phyloP scores from a whole-genome alignment of 2,329 filamentous ascomycete genomes.

The Ceratocystis papillata region DNA sequence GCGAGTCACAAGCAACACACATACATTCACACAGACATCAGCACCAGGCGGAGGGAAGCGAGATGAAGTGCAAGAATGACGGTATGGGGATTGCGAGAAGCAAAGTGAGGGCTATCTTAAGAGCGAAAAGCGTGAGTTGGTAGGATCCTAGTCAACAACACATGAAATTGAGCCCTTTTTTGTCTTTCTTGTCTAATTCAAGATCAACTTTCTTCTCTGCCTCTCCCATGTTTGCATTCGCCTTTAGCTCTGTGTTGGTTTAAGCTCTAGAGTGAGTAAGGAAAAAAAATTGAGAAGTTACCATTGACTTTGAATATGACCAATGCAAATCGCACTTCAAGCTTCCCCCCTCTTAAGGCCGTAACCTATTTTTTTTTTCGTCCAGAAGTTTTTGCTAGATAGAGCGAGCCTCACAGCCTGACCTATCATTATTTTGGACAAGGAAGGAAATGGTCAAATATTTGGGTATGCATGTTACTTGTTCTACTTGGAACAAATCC shows the following conservation, averaged over 20 bases:
- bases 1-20: not conserved
- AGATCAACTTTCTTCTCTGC: not conserved
- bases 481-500: not conserved
- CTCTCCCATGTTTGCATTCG: not conserved
- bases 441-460: not conserved
- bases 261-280: not conserved
- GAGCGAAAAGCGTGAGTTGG: not conserved
- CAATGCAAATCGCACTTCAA: not conserved
- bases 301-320: not conserved
- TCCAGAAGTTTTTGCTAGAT: not conserved
- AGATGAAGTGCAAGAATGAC: slow-evolving; percentile 7
- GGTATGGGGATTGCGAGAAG: slow-evolving; percentile 6
- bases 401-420: not conserved
- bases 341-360: not conserved
- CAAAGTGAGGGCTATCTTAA: not conserved
- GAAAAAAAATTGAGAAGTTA: not conserved
- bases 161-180: not conserved
- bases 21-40: not conserved
- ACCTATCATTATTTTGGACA: not conserved
- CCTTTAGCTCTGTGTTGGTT: not conserved
- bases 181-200: not conserved
- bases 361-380: not conserved
- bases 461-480: not conserved
- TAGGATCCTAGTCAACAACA: not conserved
- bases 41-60: not conserved